These are phyloP conservation scores for Anisodus tanguticus DNA, from an alignment of 257 asterid genomes.

Conservation along the genomic window DNA sequence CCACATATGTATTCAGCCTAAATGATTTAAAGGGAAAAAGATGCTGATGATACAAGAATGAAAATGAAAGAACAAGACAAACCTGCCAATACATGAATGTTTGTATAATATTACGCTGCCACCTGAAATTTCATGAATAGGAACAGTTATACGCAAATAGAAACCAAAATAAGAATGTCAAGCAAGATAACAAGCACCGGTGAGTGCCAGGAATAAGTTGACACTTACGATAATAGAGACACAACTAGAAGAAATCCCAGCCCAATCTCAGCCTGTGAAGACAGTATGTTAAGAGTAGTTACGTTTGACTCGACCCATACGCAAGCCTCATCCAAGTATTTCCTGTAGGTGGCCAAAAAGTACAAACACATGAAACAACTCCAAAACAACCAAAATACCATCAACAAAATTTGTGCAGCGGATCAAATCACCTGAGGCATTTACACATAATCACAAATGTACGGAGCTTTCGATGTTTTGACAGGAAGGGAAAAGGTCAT, in stretches of 20 bases:
- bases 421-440: neutral
- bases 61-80: slow-evolving; percentile 2
- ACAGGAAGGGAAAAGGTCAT: slow-evolving; percentile 1
- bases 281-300: slow-evolving; percentile 73
- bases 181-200: neutral
- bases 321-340: slow-evolving; percentile 87
- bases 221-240: slow-evolving; percentile 24
- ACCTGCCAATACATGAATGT: slow-evolving; percentile 99
- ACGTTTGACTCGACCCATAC: slow-evolving; percentile 97
- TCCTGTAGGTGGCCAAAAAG: slow-evolving; percentile 56
- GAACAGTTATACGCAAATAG: slow-evolving; percentile 1
- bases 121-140: slow-evolving; percentile 56
- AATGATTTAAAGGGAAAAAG: neutral
- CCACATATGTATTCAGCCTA: too few species aligned
- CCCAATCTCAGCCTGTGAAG: slow-evolving; percentile 84
- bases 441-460: neutral
- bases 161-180: slow-evolving; percentile 18
- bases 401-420: neutral
- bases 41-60: neutral
- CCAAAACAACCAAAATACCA: slow-evolving; percentile 7
- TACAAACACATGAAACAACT: slow-evolving; percentile 33
- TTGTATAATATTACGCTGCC: slow-evolving; percentile 90
- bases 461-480: neutral
- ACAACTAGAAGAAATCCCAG: slow-evolving; percentile 23
- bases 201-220: neutral